phyloP scores from a whole-genome alignment of 2,329 filamentous ascomycete species.

The Xylariaceae sp. region DNA sequence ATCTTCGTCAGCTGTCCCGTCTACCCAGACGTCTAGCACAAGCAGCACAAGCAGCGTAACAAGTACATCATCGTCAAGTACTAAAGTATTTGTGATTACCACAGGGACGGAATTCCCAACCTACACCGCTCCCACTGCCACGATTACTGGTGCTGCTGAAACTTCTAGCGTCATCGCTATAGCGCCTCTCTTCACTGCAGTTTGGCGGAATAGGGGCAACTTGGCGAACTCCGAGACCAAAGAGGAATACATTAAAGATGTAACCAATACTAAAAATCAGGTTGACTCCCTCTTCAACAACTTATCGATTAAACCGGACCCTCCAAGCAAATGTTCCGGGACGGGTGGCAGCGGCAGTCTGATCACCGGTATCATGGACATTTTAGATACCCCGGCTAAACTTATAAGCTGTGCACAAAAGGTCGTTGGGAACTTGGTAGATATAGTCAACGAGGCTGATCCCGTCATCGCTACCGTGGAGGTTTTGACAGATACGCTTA shows the following conservation, averaged over 20 bases:
- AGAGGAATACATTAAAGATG: constrained; percentile 3
- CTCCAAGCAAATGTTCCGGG: not conserved
- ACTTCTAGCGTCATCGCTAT: constrained; percentile 3
- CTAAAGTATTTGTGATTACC: too few species aligned
- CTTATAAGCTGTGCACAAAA: constrained; percentile 2
- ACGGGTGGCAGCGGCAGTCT: constrained; percentile 2
- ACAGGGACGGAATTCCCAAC: too few species aligned
- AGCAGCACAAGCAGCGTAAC: too few species aligned
- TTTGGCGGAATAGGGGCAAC: constrained; percentile 1
- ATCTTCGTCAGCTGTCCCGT: too few species aligned
- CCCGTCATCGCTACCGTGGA: constrained; percentile 2
- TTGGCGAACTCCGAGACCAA: constrained; percentile 2
- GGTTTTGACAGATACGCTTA: constrained; percentile 3
- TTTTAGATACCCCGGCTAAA: constrained; percentile 1
- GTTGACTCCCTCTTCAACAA: not conserved
- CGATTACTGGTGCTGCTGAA: constrained; percentile 1
- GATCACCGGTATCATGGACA: constrained; percentile 1
- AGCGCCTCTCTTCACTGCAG: constrained; percentile 1
- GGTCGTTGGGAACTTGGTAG: constrained; percentile 3
- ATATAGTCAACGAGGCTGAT: constrained; percentile 1
- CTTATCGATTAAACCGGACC: not conserved
- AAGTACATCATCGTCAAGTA: too few species aligned
- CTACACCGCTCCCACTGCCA: too few species aligned
- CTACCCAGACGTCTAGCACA: too few species aligned
- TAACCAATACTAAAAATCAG: not conserved